phyloP scores from a whole-genome alignment of 2,329 filamentous ascomycete genomes.

The Fusarium sp. region DNA sequence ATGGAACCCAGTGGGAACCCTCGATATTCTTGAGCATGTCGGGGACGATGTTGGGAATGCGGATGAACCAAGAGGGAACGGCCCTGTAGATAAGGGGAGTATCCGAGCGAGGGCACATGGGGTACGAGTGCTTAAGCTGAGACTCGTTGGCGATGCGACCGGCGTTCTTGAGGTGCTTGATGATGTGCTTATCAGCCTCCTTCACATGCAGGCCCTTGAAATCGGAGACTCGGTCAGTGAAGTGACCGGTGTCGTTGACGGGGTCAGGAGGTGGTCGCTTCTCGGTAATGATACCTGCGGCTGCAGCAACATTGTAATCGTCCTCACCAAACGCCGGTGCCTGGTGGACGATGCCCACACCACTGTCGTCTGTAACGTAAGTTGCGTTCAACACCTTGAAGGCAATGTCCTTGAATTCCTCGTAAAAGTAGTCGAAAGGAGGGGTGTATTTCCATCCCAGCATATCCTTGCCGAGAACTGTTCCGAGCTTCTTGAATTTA shows the following conservation, averaged over 20 bases:
- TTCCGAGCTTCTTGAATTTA: slow-evolving; percentile 85
- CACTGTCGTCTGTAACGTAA: slow-evolving; percentile 89
- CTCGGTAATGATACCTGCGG: slow-evolving; percentile 80
- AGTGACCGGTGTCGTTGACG: slow-evolving; percentile 84
- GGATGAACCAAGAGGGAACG: slow-evolving; percentile 95
- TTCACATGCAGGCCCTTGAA: slow-evolving; percentile 92
- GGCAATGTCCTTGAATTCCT: slow-evolving; percentile 84
- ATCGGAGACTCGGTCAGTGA: slow-evolving; percentile 79
- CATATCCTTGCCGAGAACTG: slow-evolving; percentile 85
- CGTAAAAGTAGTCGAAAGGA: slow-evolving; percentile 88
- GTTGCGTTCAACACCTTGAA: slow-evolving; percentile 85
- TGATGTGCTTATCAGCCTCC: slow-evolving; percentile 90
- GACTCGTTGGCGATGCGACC: slow-evolving; percentile 85
- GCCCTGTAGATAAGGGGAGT: slow-evolving; percentile 93
- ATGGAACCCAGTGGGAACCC: slow-evolving; percentile 90
- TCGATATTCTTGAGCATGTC: slow-evolving; percentile 93
- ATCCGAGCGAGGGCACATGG: slow-evolving; percentile 94
- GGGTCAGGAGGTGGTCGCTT: slow-evolving; percentile 86
- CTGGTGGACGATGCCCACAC: slow-evolving; percentile 94
- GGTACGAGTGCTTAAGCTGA: slow-evolving; percentile 90
- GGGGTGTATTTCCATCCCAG: slow-evolving; percentile 89
- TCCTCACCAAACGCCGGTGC: slow-evolving; percentile 95
- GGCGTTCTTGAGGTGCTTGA: slow-evolving; percentile 83
- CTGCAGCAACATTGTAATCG: slow-evolving; percentile 86
- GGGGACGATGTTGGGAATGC: slow-evolving; percentile 83